Evolutionary conservation across 306 rosid species (phyloP).

Genomic region (Arachis hypogaea): DNA sequence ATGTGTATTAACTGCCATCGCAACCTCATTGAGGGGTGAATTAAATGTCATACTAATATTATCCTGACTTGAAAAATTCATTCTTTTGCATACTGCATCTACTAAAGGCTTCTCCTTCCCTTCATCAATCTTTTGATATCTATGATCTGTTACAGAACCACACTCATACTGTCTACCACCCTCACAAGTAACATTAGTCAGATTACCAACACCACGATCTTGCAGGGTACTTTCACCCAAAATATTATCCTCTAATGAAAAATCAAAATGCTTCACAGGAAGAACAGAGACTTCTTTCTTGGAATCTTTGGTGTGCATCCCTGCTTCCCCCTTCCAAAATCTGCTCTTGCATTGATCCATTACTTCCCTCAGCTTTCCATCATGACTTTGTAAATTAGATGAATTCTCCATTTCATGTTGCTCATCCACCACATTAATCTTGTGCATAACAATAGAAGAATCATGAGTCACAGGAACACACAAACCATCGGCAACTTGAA

Average conservation of each 20-base stretch:
- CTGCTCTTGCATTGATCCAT: slow-evolving; percentile 50
- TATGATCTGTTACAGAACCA: slow-evolving; percentile 45
- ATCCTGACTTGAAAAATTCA: slow-evolving; percentile 36
- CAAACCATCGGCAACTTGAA: slow-evolving; percentile 86
- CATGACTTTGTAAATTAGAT: slow-evolving; percentile 51
- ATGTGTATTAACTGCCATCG: slow-evolving; percentile 41
- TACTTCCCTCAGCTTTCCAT: slow-evolving; percentile 55
- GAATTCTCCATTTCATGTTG: slow-evolving; percentile 52
- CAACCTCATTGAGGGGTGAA: slow-evolving; percentile 49
- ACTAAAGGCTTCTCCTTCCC: slow-evolving; percentile 44
- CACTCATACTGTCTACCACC: slow-evolving; percentile 45
- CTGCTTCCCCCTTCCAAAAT: slow-evolving; percentile 41
- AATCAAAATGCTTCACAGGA: slow-evolving; percentile 94
- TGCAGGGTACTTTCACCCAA: slow-evolving; percentile 52
- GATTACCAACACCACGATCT: slow-evolving; percentile 39
- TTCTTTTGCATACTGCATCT: slow-evolving; percentile 40
- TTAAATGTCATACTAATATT: slow-evolving; percentile 45
- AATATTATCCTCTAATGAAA: slow-evolving; percentile 67
- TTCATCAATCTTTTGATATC: slow-evolving; percentile 44
- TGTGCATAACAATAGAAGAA: slow-evolving; percentile 50
- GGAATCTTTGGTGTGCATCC: slow-evolving; percentile 51
- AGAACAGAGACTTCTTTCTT: slow-evolving; percentile 59
- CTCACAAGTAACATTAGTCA: slow-evolving; percentile 35
- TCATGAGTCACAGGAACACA: slow-evolving; percentile 50
- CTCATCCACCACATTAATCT: slow-evolving; percentile 42